Conservation (phyloP, 1,139 yeast genomes). For the Scheffersomyces quercinus region DNA sequence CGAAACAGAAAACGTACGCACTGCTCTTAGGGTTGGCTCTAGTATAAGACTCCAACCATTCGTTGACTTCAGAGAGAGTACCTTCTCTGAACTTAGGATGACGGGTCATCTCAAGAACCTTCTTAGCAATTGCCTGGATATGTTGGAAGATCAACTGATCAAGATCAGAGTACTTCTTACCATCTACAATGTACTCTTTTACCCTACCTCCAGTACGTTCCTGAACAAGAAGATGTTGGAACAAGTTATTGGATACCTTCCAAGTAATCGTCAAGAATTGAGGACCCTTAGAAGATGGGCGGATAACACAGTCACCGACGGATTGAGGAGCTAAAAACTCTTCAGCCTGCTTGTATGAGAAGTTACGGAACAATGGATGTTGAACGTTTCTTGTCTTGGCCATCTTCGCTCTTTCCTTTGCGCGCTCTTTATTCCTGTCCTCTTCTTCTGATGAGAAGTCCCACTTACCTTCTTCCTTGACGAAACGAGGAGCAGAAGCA, state of each 20-base stretch:
- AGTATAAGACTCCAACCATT: constrained; percentile 87
- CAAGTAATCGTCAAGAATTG: constrained; percentile 92
- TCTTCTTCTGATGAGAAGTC: constrained; percentile 73
- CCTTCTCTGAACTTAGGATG: constrained; percentile 91
- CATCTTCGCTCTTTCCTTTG: constrained; percentile 57
- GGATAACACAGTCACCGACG: constrained; percentile 89
- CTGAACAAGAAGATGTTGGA: constrained; percentile 86
- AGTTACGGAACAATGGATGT: constrained; percentile 87
- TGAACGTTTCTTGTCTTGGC: constrained; percentile 72
- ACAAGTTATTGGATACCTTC: constrained; percentile 89
- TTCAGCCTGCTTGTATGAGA: constrained; percentile 87
- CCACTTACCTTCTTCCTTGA: constrained; percentile 73
- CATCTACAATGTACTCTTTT: constrained; percentile 67
- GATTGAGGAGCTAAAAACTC: constrained; percentile 85
- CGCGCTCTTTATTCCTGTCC: constrained; percentile 61
- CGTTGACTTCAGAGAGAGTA: constrained; percentile 74
- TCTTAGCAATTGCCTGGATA: constrained; percentile 79
- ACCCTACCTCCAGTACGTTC: constrained; percentile 64
- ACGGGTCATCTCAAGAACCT: constrained; percentile 80
- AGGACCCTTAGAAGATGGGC: constrained; percentile 91
- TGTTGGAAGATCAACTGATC: constrained; percentile 93
- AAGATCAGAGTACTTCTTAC: constrained; percentile 73
- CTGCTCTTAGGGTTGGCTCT: constrained; percentile 90
- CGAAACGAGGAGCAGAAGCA: constrained; percentile 53
- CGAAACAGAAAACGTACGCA: constrained; percentile 88